Conservation (phyloP, 2,329 filamentous ascomycete species). For the Ophiostoma perfectum region DNA sequence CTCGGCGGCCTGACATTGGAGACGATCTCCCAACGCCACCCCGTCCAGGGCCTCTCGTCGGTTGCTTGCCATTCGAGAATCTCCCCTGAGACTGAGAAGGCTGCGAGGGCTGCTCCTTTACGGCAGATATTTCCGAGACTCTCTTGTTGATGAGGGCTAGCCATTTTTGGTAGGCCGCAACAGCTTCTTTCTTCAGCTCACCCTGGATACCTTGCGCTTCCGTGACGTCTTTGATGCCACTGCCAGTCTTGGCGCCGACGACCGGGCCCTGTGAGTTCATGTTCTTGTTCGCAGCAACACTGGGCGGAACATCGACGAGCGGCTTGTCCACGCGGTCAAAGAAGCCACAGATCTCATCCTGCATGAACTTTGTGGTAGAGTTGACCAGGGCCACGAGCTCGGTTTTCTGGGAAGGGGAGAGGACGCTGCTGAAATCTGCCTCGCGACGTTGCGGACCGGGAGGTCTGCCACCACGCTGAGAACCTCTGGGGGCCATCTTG, state of each 20-base stretch:
- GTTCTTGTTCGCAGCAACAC: background rate
- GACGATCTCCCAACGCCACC: background rate
- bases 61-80: constrained; percentile 5
- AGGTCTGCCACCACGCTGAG: constrained; percentile 22
- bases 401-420: constrained; percentile 45
- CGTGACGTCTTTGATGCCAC: constrained; percentile 41
- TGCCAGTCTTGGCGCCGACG: background rate
- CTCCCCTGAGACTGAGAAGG: constrained; percentile 27
- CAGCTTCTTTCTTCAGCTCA: constrained; percentile 63
- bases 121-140: constrained; percentile 61
- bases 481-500: constrained; percentile 23
- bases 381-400: constrained; percentile 49
- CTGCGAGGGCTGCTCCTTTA: constrained; percentile 39
- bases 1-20: background rate
- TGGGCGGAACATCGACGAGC: background rate
- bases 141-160: constrained; percentile 63
- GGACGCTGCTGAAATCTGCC: constrained; percentile 47
- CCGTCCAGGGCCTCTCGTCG: background rate
- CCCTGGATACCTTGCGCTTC: constrained; percentile 47
- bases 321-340: constrained; percentile 36
- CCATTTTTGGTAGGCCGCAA: constrained; percentile 77
- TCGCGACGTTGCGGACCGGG: constrained; percentile 37
- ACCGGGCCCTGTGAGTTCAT: background rate
- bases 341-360: constrained; percentile 45
- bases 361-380: constrained; percentile 52